Conservation (phyloP, 2,329 filamentous ascomycete genomes). For the Neurospora sp. region DNA sequence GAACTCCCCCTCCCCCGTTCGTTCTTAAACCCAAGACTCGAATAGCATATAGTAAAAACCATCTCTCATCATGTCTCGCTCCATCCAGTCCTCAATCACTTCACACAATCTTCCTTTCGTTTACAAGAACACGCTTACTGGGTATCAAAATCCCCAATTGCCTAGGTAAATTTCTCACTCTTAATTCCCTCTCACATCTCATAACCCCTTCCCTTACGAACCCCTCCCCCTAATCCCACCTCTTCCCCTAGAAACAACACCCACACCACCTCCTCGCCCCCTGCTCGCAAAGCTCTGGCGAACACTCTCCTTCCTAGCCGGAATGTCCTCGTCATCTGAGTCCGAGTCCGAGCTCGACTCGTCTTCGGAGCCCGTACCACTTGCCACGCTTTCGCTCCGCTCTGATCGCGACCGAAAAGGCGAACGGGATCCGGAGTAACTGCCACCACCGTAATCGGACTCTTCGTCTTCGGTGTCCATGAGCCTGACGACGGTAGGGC, state of each 20-base stretch:
- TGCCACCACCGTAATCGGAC: constrained; percentile 4
- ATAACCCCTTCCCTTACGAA: not conserved
- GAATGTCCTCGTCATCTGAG: constrained; percentile 19
- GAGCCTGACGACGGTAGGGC: constrained; percentile 26
- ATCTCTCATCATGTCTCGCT: not conserved
- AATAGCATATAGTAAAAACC: not conserved
- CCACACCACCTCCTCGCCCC: constrained; percentile 9
- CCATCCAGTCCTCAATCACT: not conserved
- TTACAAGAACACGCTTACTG: not conserved
- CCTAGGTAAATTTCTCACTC: not conserved
- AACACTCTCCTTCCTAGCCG: constrained; percentile 6
- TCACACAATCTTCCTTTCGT: not conserved
- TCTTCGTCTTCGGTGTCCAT: constrained; percentile 19
- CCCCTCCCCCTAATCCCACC: constrained; percentile 6
- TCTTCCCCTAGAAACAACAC: constrained; percentile 1
- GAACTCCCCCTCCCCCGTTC: not conserved
- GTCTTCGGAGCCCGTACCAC: constrained; percentile 6
- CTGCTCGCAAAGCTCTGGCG: constrained; percentile 6
- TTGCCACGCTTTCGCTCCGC: not conserved
- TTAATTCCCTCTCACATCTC: not conserved
- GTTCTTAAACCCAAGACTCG: not conserved
- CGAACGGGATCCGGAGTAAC: not conserved
- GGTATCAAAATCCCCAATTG: not conserved
- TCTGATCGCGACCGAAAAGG: not conserved
- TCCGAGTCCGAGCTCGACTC: constrained; percentile 9